A percentile compares a stretch with the other conserved stretches of the same genome.
These are phyloP conservation scores for Populus ilicifolia DNA, from an alignment of 345 rosid species.

Conservation along the genomic window DNA sequence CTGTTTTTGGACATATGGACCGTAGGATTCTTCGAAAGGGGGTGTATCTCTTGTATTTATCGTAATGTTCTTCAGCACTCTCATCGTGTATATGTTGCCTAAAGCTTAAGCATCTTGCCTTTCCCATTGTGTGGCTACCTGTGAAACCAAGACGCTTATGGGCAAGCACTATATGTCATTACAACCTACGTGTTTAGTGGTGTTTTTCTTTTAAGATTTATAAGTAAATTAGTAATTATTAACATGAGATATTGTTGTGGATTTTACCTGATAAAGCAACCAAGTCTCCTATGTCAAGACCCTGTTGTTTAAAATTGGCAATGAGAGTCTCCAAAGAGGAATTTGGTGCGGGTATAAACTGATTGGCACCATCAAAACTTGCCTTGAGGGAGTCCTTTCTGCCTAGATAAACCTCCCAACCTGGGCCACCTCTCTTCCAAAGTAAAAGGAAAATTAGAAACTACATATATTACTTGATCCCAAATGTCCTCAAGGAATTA, in stretches of 20 bases:
- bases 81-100: constrained; percentile 47
- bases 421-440: constrained; percentile 68
- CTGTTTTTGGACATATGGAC: constrained; percentile 58
- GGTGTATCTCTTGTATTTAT: constrained; percentile 46
- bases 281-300: constrained; percentile 55
- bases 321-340: constrained; percentile 59
- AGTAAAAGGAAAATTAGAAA: neutral
- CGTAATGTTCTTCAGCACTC: constrained; percentile 35
- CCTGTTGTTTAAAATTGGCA: constrained; percentile 56
- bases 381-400: constrained; percentile 72
- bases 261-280: constrained; percentile 57
- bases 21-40: constrained; percentile 42
- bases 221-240: too few species aligned
- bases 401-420: constrained; percentile 61
- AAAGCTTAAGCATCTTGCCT: constrained; percentile 71
- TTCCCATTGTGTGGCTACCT: constrained; percentile 74
- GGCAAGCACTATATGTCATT: too few species aligned
- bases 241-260: too few species aligned
- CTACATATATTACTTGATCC: neutral
- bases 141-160: neutral
- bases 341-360: constrained; percentile 68
- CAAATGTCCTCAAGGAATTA: too few species aligned
- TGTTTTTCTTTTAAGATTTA: too few species aligned
- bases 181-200: too few species aligned
- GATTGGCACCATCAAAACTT: constrained; percentile 66